Conservation (phyloP, 345 rosid genomes). For the Eucalyptus erythrocorys region DNA sequence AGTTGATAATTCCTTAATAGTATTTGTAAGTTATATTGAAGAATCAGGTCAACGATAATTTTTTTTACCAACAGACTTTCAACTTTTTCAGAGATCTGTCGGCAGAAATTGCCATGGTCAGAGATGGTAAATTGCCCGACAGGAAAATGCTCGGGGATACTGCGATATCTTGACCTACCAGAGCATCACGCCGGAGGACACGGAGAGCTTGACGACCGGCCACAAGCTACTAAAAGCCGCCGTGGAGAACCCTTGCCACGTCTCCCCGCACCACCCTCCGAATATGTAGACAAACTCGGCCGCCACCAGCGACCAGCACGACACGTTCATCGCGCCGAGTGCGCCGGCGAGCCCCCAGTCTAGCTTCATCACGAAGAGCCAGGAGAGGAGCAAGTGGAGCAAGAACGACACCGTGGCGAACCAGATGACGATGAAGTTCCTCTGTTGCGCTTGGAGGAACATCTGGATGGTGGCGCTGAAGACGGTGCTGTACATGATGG, state of each 20-base stretch:
- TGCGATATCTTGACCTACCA: not conserved
- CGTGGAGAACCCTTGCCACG: conserved; percentile 4
- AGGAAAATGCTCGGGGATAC: not conserved
- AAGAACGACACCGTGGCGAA: not conserved
- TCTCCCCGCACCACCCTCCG: conserved; percentile 6
- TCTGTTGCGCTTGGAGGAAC: conserved; percentile 17
- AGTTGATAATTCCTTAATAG: not conserved
- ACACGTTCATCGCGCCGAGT: not conserved
- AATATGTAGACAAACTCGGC: conserved; percentile 1
- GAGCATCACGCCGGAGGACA: conserved; percentile 9
- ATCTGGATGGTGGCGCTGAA: conserved; percentile 9
- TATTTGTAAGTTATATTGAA: not conserved
- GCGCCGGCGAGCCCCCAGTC: conserved; percentile 1
- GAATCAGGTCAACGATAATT: not conserved
- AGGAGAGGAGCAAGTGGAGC: not conserved
- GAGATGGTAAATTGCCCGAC: not conserved
- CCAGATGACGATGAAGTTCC: conserved; percentile 9
- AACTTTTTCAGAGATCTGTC: not conserved
- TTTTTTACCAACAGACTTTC: not conserved
- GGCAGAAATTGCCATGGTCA: not conserved
- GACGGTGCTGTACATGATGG: conserved; percentile 5
- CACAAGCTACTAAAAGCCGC: conserved; percentile 2
- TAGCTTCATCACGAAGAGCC: conserved; percentile 1
- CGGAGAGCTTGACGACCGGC: conserved; percentile 13
- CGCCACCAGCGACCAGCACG: conserved; percentile 1